Evolutionary conservation across 257 asterid genomes (phyloP).

Genomic region (Craterostigma plantagineum): DNA sequence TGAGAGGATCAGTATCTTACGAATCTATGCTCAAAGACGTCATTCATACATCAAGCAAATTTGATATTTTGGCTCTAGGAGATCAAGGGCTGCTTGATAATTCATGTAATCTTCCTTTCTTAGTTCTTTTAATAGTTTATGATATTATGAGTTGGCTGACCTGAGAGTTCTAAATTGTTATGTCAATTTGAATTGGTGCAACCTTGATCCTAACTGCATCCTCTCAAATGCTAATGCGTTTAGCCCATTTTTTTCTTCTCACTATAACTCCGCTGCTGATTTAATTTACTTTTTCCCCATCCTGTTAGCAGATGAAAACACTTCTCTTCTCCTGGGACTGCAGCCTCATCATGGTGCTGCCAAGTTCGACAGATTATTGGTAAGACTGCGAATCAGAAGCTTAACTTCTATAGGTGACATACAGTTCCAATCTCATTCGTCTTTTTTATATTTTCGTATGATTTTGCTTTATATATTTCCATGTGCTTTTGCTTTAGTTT

Average conservation of each 20-base stretch:
- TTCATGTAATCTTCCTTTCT: slow-evolving; percentile 30
- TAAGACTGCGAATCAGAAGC: slow-evolving; percentile 21
- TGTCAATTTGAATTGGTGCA: too few relatives aligned
- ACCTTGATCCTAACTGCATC: too few relatives aligned
- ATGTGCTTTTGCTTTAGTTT: too few relatives aligned
- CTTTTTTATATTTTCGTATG: not conserved
- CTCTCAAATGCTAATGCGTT: too few relatives aligned
- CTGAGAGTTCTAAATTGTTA: too few relatives aligned
- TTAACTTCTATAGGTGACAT: slow-evolving; percentile 2
- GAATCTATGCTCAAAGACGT: slow-evolving; percentile 16
- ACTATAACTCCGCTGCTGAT: not conserved
- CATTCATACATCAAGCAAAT: slow-evolving; percentile 16
- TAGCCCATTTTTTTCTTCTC: too few relatives aligned
- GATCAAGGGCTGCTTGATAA: slow-evolving; percentile 24
- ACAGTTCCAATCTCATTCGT: not conserved
- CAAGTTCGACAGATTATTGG: slow-evolving; percentile 73
- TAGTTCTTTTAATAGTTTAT: slow-evolving; percentile 8
- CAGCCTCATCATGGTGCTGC: slow-evolving; percentile 38
- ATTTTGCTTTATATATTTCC: too few relatives aligned
- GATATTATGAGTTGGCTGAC: not conserved
- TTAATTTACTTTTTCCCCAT: slow-evolving; percentile 8
- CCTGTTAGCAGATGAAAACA: slow-evolving; percentile 21
- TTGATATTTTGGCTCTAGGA: slow-evolving; percentile 31
- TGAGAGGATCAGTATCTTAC: slow-evolving; percentile 19
- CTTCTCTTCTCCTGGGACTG: slow-evolving; percentile 31